Base-by-base conservation (phyloP, 768 basidiomycete genomes). In the Tricholoma sp. region DNA sequence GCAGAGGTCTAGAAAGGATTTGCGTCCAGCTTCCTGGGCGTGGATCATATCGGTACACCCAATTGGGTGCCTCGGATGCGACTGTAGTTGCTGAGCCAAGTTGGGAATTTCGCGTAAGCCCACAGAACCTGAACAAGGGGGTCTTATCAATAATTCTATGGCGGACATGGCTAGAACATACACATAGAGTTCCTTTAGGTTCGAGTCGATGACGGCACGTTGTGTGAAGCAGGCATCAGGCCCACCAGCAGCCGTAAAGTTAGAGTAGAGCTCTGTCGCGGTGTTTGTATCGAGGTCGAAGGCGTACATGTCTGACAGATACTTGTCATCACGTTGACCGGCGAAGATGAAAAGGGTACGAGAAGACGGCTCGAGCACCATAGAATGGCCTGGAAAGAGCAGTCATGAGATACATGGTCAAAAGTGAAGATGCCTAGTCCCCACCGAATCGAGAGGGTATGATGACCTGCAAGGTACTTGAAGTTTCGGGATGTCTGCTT, bases 181-280 rank as follows among this genome's bases (percentile, higher is more conserved):
- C 88, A 91, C 77, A 63, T 90, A 91, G 2, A 93, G 80, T 63
- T 91, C 88, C 50, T 77, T 79, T 57, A 83, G 58, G 6, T 71
- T 67, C 0, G 82, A 71, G 60, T 91, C 88, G 20, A 90, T 79
- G 7, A 86, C 84, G 2, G 88, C 88, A 17, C 89, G 72, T 61
- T 89, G 88, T 1, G 87, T 86, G 63, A 89, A 91, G 63, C 81
- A 86, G 2, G 86, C 79, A 42, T 86, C 82, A 0, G 88, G 85
- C 0, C 89, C 89, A 0, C 87, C 85, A 8, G 75, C 70, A 13
- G 74, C 56, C 2, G 80, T 77, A 67, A 86, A 84, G 63, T 88
- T 83, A 44, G 80, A 72, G 63, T 80, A 89, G 4, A 89, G 63
- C 63, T 90, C 83, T 1, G 80, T 79, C 28, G 80, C 76, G 2